Base-by-base conservation (phyloP, 2,329 filamentous ascomycete genomes). In the Fusarium sp. region DNA sequence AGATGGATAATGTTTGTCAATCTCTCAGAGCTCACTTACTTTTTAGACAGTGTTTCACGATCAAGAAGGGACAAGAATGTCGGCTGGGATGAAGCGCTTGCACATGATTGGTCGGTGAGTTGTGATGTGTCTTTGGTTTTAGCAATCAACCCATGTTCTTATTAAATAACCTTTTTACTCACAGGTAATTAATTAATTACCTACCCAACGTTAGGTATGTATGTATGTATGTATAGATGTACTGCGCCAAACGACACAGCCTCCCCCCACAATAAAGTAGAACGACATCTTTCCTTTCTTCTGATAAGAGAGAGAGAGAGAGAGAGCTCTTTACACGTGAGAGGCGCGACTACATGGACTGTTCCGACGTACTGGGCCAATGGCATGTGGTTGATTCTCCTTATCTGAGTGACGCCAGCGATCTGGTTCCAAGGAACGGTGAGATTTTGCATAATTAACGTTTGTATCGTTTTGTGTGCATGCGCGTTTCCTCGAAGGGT, bases 131-230 rank as follows among this genome's bases (percentile, higher is more conserved):
- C 58, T 32, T 51, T 46, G 55, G 45, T 54, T 53, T 66, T 66
- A 66, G 59, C 56, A 66, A 66, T 48, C 25, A 15, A 36, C 37
- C 43, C 49, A 27, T 50, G 49, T 66, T 66, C 54, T 55, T 44
- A 66, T 66, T 66, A 61, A 66, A 61, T 33, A 64, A 63, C 46
- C 19, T 42, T 66, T 66, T 66, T 63, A 66, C 59, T 64, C 63
- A 53, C 27, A 53, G 65, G 23, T 25, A 65, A 49, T 49, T 49
- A 23, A n/a, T n/a, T n/a, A n/a, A n/a, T n/a, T n/a, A n/a, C n/a
- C n/a, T n/a, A n/a, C n/a, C n/a, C n/a, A n/a, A n/a, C n/a, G n/a
- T n/a, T n/a, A n/a, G n/a, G n/a, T n/a, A n/a, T n/a, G n/a, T n/a
- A n/a, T n/a, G n/a, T n/a, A n/a, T n/a, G n/a, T n/a, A n/a, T n/a